Evolutionary conservation across 345 rosid genomes (phyloP).

Genomic region (Aquilaria yunnanensis): DNA sequence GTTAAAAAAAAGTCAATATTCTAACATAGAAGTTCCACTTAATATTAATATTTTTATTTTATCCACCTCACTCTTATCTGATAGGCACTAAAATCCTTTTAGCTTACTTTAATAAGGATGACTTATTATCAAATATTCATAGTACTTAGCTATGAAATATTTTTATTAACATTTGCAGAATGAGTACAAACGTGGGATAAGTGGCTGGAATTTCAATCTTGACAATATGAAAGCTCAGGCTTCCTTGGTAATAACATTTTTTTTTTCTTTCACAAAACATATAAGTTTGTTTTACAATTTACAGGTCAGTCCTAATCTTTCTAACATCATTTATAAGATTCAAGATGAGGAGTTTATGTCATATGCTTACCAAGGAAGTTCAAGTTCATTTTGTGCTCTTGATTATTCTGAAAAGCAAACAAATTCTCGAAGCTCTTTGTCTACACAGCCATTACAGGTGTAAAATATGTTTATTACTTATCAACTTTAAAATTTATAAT

Average conservation of each 20-base stretch:
- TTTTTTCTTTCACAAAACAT: not conserved
- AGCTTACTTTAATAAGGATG: too few relatives aligned
- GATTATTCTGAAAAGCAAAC: slow-evolving; percentile 47
- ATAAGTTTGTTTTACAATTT: not conserved
- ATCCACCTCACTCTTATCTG: too few relatives aligned
- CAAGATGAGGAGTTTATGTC: slow-evolving; percentile 68
- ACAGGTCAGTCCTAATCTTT: too few relatives aligned
- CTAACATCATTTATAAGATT: slow-evolving; percentile 42
- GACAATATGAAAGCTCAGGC: slow-evolving; percentile 99
- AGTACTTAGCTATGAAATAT: too few relatives aligned
- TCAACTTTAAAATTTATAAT: not conserved
- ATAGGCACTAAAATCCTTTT: too few relatives aligned
- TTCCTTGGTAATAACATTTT: slow-evolving; percentile 57
- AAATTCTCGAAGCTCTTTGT: slow-evolving; percentile 27
- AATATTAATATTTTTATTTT: too few relatives aligned
- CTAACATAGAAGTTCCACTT: too few relatives aligned
- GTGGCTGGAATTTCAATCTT: slow-evolving; percentile 97
- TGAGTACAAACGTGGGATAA: slow-evolving; percentile 95
- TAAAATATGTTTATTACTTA: too few relatives aligned
- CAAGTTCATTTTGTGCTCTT: slow-evolving; percentile 37
- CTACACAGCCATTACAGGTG: too few relatives aligned
- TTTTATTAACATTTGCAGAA: slow-evolving; percentile 40
- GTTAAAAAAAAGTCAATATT: too few relatives aligned
- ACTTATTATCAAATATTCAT: too few relatives aligned
- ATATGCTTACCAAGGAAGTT: slow-evolving; percentile 44